Evolutionary conservation across 2,329 filamentous ascomycete species (phyloP), one percentile per base, ranked within the genome.

Genomic region (Claviceps paspali): DNA sequence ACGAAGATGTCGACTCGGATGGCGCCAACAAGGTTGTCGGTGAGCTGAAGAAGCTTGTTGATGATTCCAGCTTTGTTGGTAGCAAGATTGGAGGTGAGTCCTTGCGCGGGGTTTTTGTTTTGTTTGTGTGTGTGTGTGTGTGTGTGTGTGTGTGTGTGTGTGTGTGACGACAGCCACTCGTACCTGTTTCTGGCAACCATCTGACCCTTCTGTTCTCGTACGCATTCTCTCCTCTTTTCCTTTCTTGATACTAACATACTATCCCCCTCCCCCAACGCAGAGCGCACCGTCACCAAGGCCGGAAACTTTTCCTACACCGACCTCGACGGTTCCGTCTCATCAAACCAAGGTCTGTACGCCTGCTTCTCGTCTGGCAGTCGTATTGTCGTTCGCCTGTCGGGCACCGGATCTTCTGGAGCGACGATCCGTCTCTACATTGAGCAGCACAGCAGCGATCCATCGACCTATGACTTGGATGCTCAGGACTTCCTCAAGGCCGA

Each of bases 281-380:
- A 70, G 45, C 82, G 82, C 57, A 93, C 85, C 53, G 85, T 95
- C 30, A 67, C 76, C 35, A 83, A 92, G 51, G 88, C 87, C 6
- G 91, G 87, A 47, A 87, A 98, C 71, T 98, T 98, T 62, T 85
- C 84, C 23, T 98, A 98, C 73, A 96, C 85, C 7, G 91, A 98
- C 55, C 78, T 98, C n/a, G 91, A 98, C 53, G 91, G 88, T 43
- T 94, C 85, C 47, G 84, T 96, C 38, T 82, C 85, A 53, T 84
- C 86, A 57, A 92, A 95, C 68, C 91, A 98, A 67, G 91, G 91
- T 47, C 77, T 98, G 49, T 98, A 83, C 56, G 82, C 87, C 57
- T 82, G 83, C 61, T 96, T 96, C 62, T 85, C 86, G 38, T 87
- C 92, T 41, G 88, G 88, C 44, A 94, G 84, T 65, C 82, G 91